Percentiles rank a stretch among this genome's conserved stretches.
Conservation (phyloP, 1,284 basidiomycete genomes). For the Apiotrichum mycotoxinovorans region DNA sequence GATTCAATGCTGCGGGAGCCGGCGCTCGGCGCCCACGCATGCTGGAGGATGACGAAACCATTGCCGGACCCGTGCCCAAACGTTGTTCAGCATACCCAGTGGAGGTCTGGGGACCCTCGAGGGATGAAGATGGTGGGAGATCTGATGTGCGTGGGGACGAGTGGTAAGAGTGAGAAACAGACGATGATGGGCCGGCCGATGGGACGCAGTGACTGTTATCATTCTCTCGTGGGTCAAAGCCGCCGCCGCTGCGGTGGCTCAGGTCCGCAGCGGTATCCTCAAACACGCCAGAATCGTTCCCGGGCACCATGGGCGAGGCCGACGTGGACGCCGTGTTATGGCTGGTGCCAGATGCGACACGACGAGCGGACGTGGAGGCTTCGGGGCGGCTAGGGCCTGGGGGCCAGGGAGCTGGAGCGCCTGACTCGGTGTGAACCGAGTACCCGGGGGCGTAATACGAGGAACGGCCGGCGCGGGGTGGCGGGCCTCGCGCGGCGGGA, state of each 20-base stretch:
- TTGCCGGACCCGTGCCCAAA: not conserved
- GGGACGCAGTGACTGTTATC: not conserved
- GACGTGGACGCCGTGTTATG: not conserved
- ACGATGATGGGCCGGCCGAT: not conserved
- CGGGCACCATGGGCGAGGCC: not conserved
- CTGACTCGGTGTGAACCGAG: not conserved
- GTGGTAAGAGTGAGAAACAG: not conserved
- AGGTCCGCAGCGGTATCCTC: not conserved
- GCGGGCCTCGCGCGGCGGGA: conserved; percentile 22
- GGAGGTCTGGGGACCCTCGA: not conserved
- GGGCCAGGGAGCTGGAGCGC: not conserved
- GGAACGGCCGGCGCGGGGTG: conserved; percentile 18
- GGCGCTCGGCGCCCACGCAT: conserved; percentile 34
- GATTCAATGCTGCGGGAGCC: conserved; percentile 39
- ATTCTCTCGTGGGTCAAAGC: not conserved
- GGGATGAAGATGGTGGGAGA: not conserved
- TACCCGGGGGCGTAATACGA: conserved; percentile 3
- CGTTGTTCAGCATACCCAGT: not conserved
- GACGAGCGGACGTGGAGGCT: not conserved
- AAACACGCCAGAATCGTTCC: not conserved
- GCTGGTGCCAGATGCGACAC: not conserved
- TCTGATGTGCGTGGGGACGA: not conserved
- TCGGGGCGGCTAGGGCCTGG: not conserved
- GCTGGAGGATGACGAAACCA: conserved; percentile 9
- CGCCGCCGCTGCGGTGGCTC: too few relatives aligned